phyloP scores from a whole-genome alignment of 176 grass and related monocot species.

The Poa pratensis region DNA sequence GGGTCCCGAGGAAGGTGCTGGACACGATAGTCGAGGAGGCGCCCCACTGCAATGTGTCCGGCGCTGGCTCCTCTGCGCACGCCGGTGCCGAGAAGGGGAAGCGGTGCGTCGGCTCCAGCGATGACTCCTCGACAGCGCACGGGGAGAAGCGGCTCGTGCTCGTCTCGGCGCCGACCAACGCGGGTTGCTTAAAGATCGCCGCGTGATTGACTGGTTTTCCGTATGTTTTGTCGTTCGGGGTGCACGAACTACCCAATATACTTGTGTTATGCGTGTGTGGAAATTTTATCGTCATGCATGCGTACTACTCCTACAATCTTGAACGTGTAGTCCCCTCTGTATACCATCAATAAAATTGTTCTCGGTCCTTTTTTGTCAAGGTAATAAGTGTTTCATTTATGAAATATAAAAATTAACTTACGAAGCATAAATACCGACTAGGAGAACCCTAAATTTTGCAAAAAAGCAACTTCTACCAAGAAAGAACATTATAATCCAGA shows the following conservation, averaged over 20 bases:
- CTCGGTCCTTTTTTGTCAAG: too few relatives aligned
- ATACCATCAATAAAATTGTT: too few relatives aligned
- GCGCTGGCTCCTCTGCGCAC: not conserved
- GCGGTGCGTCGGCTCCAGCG: not conserved
- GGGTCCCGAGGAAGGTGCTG: constrained; percentile 12
- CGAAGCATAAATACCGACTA: too few relatives aligned
- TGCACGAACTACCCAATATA: not conserved
- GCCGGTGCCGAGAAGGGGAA: not conserved
- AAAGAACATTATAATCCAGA: too few relatives aligned
- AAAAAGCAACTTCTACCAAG: too few relatives aligned
- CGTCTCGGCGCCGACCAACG: not conserved
- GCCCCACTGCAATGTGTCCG: not conserved
- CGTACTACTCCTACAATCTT: too few relatives aligned
- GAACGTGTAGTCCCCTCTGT: too few relatives aligned
- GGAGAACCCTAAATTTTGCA: too few relatives aligned
- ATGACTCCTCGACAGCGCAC: not conserved
- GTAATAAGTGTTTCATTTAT: too few relatives aligned
- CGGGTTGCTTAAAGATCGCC: not conserved
- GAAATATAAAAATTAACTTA: too few relatives aligned
- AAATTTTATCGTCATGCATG: too few relatives aligned
- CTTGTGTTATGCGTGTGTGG: not conserved
- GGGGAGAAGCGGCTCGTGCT: not conserved
- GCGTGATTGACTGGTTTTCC: not conserved
- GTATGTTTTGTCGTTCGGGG: too few relatives aligned
- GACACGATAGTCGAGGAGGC: constrained; percentile 41